phyloP scores from a whole-genome alignment of 768 basidiomycete genomes.

The Melanogaster broomeanus region DNA sequence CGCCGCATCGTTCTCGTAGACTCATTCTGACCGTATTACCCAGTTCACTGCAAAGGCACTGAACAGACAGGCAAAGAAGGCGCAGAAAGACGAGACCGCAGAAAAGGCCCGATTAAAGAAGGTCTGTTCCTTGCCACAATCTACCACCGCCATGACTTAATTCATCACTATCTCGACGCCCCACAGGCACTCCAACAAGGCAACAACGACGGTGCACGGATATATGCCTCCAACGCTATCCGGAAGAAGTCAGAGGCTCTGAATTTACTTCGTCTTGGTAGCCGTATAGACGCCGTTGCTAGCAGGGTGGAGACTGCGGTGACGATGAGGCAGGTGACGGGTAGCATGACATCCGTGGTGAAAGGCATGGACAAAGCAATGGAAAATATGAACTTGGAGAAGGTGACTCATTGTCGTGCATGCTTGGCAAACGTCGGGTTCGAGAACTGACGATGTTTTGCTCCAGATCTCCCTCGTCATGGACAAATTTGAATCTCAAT shows the following conservation, averaged over 20 bases:
- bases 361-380: constrained; percentile 99
- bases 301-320: constrained; percentile 97
- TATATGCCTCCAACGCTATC: constrained; percentile 98
- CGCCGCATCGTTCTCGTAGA: constrained; percentile 8
- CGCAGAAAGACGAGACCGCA: constrained; percentile 88
- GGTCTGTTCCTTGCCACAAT: constrained; percentile 43
- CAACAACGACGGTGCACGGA: constrained; percentile 94
- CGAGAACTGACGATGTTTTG: not conserved
- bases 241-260: constrained; percentile 95
- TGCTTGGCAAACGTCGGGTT: not conserved
- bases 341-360: constrained; percentile 95
- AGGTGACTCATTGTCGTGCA: constrained; percentile 50
- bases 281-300: constrained; percentile 95
- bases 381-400: constrained; percentile 98
- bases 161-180: not conserved
- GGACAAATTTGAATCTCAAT: constrained; percentile 98
- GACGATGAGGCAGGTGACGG: constrained; percentile 95
- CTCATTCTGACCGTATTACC: constrained; percentile 10
- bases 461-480: constrained; percentile 92
- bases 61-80: constrained; percentile 94
- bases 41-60: constrained; percentile 99
- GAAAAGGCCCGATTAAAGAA: constrained; percentile 95
- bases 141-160: not conserved
- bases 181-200: constrained; percentile 91
- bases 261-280: constrained; percentile 87